Base-by-base conservation (phyloP, 257 asterid genomes). In the Nemophila menziesii region DNA sequence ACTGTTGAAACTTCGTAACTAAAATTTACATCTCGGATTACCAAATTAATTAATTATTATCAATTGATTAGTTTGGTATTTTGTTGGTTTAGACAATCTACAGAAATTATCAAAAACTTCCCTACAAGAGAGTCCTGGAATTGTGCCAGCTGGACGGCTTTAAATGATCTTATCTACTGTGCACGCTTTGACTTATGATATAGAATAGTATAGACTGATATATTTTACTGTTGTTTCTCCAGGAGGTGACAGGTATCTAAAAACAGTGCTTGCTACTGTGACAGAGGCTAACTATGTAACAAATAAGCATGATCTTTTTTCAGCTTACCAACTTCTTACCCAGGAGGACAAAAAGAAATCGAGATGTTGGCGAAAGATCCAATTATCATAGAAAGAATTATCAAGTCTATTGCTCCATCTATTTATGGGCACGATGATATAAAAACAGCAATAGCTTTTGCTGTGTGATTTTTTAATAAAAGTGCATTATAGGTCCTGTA, bases 121-220 rank as follows among this genome's bases (percentile, higher is more conserved):
- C 33, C 93, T 90, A 49, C 98, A 90, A 67, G 98, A 90, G 67
- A 85, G 96, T 71, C 98, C 98, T 10, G 96, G 94, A 66, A 85
- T 81, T 64, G 94, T 90, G 60, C 98, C 96, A 58, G 94, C 96
- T 54, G 98, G 98, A 42, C 89, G 98, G 50, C 93, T 90, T 54
- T 90, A 85, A 90, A 90, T 74, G 98, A 90, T 71, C 93, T 85
- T 61, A 90, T 90, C 54, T 94, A 90, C 64, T 85, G 94, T 67
- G 96, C 98, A 38, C 83, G 94, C 12, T 96, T 96, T 43, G 94
- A 96, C n/a, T n/a, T n/a, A n/a, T n/a, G n/a, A n/a, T n/a, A n/a
- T n/a, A n/a, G n/a, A n/a, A n/a, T n/a, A n/a, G n/a, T n/a, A n/a
- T n/a, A n/a, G n/a, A n/a, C n/a, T n/a, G n/a, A n/a, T n/a, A n/a